Base-by-base conservation (phyloP, 2,329 filamentous ascomycete genomes). In the Polytolypa hystricis region DNA sequence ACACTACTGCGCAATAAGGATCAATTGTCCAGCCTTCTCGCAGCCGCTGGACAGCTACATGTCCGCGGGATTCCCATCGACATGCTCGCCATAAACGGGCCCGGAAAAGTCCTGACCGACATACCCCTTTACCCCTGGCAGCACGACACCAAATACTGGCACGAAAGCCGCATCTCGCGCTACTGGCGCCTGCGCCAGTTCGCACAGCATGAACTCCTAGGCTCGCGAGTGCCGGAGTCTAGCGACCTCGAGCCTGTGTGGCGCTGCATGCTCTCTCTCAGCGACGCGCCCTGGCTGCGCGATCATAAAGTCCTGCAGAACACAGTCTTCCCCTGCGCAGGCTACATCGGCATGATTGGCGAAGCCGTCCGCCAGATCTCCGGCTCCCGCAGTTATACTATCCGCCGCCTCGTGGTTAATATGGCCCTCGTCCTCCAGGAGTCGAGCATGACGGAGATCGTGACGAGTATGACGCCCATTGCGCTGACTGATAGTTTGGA, bases 271-370 rank as follows among this genome's bases (percentile, higher is more conserved):
- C 29, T 52, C 4, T 40, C 45, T 9, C 35, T 50, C n/a, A 45
- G 50, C 37, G 46, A 49, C 23, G 28, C 47, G n/a, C 43, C 50
- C 7, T 53, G 50, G 42, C 45, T 53, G 18, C 42, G 45, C 4
- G 47, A 53, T 21, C 51, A 53, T 34, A 47, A 61, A 34, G 55
- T 70, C 35, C 49, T 57, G 2, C 48, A 47, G 1, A 45, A 49
- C 37, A 41, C 37, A 10, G 49, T 52, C 5, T 51, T 46, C 34
- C 48, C 50, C 0, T 38, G 47, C 25, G 50, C 52, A 11, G 53
- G 46, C 11, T 56, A 51, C 39, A 25, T 57, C 10, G 37, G 45
- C 1, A 57, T 57, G 54, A 53, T 53, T 1, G 45, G 52, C 6
- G 55, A 58, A 38, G 55, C 52, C 2, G 61, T 54, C 10, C 43